Evolutionary conservation across 2,329 filamentous ascomycete genomes (phyloP), one percentile per base, ranked within the genome.

Genomic region (Samsoniella hepiali): DNA sequence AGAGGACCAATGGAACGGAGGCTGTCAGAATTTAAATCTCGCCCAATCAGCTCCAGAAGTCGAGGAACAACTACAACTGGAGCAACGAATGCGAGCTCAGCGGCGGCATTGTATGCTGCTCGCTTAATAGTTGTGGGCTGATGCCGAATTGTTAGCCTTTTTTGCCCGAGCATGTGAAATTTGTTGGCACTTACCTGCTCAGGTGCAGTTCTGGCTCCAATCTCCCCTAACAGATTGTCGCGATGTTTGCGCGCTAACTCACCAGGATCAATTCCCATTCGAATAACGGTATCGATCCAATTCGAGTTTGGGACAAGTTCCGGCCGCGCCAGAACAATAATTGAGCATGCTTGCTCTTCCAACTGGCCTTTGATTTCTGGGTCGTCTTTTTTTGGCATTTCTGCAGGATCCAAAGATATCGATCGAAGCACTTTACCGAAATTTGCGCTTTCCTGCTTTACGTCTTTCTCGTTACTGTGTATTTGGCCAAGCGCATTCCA

Each of bases 41-140:
- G 76, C 61, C 83, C 81, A 58, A 99, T 87, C 54, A 95, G 85
- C 34, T 87, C 78, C 32, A 97, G 85, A 31, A 99, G 82, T 8
- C 85, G 84, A 5, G 91, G 85, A 27, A 92, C 89, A 76, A 96
- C 90, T 17, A 81, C 81, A 50, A 95, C 90, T 0, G 95, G 95
- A 5, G 94, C 91, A 32, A 99, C 92, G 72, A 99, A 99, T 3
- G 91, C 93, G 64, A 99, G 81, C 71, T 98, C 95, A 44, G 93
- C 93, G 11, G 91, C 91, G 8, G 94, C 92, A 68, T 88, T 88
- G 74, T 88, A 96, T 3, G 94, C 91, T 59, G 94, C 94, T 47
- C 79, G 77, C 70, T 86, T 88, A 50, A 91, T 73, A 13, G 63
- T 9, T 7, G 70, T 67, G 68, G 72, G 70, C 72, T 77, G 49